Evolutionary conservation across 2,329 filamentous ascomycete species (phyloP).

Genomic region (Ciborinia camelliae): DNA sequence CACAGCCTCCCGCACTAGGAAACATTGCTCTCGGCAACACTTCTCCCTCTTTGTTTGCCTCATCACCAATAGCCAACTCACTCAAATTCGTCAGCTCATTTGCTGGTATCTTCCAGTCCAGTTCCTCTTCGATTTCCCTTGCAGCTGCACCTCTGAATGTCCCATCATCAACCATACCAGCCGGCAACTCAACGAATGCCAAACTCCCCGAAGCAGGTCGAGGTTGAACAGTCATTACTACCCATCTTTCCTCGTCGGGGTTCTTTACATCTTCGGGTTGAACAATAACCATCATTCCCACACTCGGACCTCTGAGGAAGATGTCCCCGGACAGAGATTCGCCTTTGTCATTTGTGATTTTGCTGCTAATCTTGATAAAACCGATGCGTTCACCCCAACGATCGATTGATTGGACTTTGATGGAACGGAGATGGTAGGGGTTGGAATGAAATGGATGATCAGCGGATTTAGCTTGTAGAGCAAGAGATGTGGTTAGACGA

Average conservation of each 20-base stretch:
- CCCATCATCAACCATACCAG: conserved; percentile 56
- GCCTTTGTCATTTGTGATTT: conserved; percentile 46
- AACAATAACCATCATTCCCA: conserved; percentile 51
- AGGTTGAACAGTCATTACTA: conserved; percentile 57
- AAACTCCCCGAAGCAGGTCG: conserved; percentile 55
- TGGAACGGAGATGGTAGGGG: conserved; percentile 50
- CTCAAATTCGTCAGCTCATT: conserved; percentile 51
- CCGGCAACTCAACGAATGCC: conserved; percentile 54
- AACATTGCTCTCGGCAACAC: conserved; percentile 49
- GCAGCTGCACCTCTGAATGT: conserved; percentile 57
- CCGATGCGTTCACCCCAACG: conserved; percentile 50
- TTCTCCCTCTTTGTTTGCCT: conserved; percentile 37
- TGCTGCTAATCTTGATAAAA: conserved; percentile 54
- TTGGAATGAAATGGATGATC: conserved; percentile 46
- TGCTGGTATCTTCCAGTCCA: conserved; percentile 52
- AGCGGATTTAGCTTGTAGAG: conserved; percentile 41
- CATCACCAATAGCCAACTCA: conserved; percentile 50
- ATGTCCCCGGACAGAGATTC: conserved; percentile 52
- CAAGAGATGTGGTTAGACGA: conserved; percentile 8
- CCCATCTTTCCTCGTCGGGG: conserved; percentile 49
- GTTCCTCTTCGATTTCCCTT: conserved; percentile 58
- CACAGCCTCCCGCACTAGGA: conserved; percentile 57
- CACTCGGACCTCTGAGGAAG: conserved; percentile 58
- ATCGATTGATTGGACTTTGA: conserved; percentile 54
- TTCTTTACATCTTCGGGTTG: conserved; percentile 46